Evolutionary conservation across 176 grass and related monocot species (phyloP), one percentile per base, ranked within the genome.

Genomic region (Musa schizocarpa): DNA sequence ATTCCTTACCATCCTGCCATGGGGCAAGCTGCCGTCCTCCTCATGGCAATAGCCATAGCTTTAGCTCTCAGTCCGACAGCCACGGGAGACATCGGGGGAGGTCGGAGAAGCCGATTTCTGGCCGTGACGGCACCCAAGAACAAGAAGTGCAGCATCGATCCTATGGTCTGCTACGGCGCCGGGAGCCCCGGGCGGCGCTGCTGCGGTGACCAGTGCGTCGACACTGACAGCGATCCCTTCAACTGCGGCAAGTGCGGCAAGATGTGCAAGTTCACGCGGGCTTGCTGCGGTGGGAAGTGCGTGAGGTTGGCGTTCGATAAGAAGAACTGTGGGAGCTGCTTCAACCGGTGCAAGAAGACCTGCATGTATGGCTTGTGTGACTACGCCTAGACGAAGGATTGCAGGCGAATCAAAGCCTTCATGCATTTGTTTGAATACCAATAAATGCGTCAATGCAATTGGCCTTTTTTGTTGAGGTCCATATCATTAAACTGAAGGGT

Each of bases 221-320:
- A 84, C 48, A 23, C 73, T 51, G 70, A 20, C 57, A 50, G 17
- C 22, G 76, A 79, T 26, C 16, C 11, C 11, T 29, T 65, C 52
- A 79, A 84, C 77, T 84, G 82, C 9, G 82, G 82, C 13, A 34
- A 69, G 12, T 84, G 82, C 57, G 82, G 82, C 17, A 79, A 22
- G 59, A 52, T 24, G 22, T 84, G 82, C 52, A 77, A 69, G 21
- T 84, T 79, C 17, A 76, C 75, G 52, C 21, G 74, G 49, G 63
- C 4, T 9, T 84, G 82, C 43, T 84, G 82, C 24, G 49, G 69
- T 1, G 82, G 82, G 10, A 74, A 26, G 50, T 79, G 82, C 59
- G 70, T 75, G 49, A 34, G 62, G n/a, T 21, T 84, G 76, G n/a
- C 55, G 13, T 62, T 61, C 34, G 76, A 84, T 27, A 24, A 65